Conservation (phyloP, 352 stramenopile species). For the Pythium oligandrum region DNA sequence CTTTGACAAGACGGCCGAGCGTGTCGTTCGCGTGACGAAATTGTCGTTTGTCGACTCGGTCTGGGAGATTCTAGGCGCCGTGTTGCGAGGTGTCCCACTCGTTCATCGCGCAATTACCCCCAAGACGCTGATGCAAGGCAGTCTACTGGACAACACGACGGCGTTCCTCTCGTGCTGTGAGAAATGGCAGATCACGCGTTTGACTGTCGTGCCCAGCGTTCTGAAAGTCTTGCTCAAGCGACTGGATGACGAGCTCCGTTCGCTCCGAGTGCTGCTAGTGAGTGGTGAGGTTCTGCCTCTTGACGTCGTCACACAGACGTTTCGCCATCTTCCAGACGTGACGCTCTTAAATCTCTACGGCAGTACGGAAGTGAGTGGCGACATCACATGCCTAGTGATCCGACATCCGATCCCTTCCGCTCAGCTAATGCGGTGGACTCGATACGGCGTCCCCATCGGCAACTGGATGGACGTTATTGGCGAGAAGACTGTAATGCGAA, state of each 20-base stretch:
- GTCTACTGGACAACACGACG: conserved; percentile 31
- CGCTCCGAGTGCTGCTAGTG: conserved; percentile 35
- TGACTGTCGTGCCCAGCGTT: conserved; percentile 50
- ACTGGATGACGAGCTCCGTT: not conserved
- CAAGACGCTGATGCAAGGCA: conserved; percentile 13
- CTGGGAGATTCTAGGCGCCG: conserved; percentile 47
- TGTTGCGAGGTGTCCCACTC: conserved; percentile 32
- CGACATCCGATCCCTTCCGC: conserved; percentile 14
- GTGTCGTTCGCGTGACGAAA: conserved; percentile 37
- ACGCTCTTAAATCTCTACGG: conserved; percentile 59
- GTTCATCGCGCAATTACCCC: conserved; percentile 26
- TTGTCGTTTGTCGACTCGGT: conserved; percentile 36
- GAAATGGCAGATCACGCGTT: conserved; percentile 24
- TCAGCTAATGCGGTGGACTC: conserved; percentile 21
- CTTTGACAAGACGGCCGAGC: conserved; percentile 23
- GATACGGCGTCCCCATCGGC: conserved; percentile 44
- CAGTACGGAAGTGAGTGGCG: conserved; percentile 59
- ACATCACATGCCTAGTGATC: conserved; percentile 43
- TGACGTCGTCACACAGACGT: conserved; percentile 19
- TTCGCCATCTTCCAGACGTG: conserved; percentile 17
- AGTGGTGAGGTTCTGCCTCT: conserved; percentile 44
- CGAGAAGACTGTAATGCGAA: conserved; percentile 20
- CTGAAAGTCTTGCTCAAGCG: conserved; percentile 33
- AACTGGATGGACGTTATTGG: conserved; percentile 21
- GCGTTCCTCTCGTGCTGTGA: conserved; percentile 23